These are phyloP conservation scores for Salix brachista DNA, from an alignment of 345 rosid species.

Conservation along the genomic window DNA sequence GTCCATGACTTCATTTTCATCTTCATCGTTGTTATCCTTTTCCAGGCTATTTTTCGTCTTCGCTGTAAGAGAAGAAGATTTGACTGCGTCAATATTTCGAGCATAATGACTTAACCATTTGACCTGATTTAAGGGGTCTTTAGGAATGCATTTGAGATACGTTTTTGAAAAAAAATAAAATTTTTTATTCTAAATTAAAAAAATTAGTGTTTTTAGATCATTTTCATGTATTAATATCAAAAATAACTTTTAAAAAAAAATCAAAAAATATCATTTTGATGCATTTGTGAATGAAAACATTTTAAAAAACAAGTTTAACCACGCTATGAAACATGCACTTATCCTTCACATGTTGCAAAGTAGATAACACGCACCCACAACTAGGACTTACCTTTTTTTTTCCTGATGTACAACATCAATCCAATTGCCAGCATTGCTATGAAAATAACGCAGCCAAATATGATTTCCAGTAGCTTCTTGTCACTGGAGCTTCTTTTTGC, in stretches of 20 bases:
- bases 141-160: too few species aligned
- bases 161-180: too few species aligned
- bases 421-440: neutral
- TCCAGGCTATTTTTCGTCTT: neutral
- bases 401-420: neutral
- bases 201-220: too few species aligned
- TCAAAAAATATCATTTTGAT: too few species aligned
- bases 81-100: neutral
- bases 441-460: neutral
- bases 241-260: too few species aligned
- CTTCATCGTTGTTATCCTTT: neutral
- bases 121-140: too few species aligned
- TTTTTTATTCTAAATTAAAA: too few species aligned
- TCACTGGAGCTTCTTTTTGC: neutral
- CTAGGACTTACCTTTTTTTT: neutral
- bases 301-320: too few species aligned
- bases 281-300: too few species aligned
- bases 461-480: neutral
- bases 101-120: neutral
- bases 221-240: too few species aligned
- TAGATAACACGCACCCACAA: neutral
- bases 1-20: neutral
- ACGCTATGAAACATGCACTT: accelerated
- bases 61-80: neutral
- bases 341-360: neutral